Percentiles rank a stretch among this genome's conserved stretches.
Conservation (phyloP, 345 rosid species). For the Syzygium grande region DNA sequence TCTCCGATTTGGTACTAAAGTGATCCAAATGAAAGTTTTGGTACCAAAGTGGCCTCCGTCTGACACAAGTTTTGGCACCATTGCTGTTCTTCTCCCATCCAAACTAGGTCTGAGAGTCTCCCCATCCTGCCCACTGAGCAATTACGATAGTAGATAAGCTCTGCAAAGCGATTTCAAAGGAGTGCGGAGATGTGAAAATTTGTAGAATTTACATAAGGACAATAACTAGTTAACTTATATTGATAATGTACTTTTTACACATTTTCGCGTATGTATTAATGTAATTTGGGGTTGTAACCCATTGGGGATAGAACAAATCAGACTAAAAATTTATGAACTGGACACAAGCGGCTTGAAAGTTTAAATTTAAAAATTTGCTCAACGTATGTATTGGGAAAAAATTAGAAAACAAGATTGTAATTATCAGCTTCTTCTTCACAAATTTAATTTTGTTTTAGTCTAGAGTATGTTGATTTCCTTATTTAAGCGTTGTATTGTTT, state of each 20-base stretch:
- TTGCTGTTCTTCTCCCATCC: too few species aligned
- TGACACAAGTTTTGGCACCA: too few species aligned
- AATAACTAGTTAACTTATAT: not conserved
- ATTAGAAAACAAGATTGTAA: not conserved
- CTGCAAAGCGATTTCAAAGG: not conserved
- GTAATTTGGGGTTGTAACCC: not conserved
- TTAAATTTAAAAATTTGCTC: not conserved
- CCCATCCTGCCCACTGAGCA: not conserved
- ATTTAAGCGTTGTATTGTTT: not conserved
- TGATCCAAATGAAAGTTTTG: too few species aligned
- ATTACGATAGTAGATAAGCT: not conserved
- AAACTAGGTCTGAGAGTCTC: too few species aligned
- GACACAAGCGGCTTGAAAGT: not conserved
- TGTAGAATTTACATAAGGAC: not conserved
- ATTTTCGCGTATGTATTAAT: accelerated
- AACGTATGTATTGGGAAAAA: not conserved
- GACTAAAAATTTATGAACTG: not conserved
- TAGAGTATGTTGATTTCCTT: not conserved
- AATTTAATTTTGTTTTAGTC: not conserved
- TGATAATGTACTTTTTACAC: not conserved
- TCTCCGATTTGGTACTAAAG: too few species aligned
- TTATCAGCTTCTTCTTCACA: not conserved
- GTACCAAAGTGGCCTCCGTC: too few species aligned
- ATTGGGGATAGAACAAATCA: not conserved
- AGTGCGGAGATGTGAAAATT: not conserved